Conservation (phyloP, 2,329 filamentous ascomycete species). For the Sclerotinia borealis region DNA sequence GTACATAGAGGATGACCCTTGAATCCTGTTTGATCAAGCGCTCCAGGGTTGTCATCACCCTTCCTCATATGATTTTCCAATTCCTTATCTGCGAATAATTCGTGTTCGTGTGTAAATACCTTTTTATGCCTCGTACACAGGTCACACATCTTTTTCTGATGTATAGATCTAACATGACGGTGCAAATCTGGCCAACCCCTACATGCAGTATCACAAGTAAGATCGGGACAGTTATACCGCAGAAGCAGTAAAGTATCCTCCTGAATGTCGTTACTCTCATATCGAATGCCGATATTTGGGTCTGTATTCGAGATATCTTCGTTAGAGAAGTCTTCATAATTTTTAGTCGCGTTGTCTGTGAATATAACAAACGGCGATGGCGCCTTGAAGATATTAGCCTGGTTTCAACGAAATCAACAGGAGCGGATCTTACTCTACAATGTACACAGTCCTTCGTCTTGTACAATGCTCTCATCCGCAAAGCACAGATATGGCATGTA, state of each 20-base stretch:
- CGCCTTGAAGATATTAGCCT: conserved; percentile 44
- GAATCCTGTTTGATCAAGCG: conserved; percentile 89
- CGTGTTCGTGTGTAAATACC: conserved; percentile 96
- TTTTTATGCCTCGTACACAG: conserved; percentile 93
- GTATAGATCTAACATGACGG: conserved; percentile 72
- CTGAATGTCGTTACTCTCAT: conserved; percentile 81
- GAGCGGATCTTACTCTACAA: conserved; percentile 62
- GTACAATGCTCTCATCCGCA: conserved; percentile 87
- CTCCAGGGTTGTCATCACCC: conserved; percentile 86
- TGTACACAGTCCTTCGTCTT: conserved; percentile 97
- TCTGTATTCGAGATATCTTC: conserved; percentile 72
- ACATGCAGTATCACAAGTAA: conserved; percentile 77
- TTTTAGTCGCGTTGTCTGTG: conserved; percentile 75
- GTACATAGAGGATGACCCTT: conserved; percentile 91
- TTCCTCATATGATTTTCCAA: conserved; percentile 82
- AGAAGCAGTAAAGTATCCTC: conserved; percentile 85
- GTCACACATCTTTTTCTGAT: conserved; percentile 87
- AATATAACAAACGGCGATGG: conserved; percentile 81
- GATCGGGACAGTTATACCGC: conserved; percentile 90
- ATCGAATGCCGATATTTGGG: conserved; percentile 83
- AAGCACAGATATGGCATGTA: conserved; percentile 91
- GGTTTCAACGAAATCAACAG: conserved; percentile 27
- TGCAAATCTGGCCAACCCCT: conserved; percentile 74
- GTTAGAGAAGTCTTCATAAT: conserved; percentile 74
- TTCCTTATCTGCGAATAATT: conserved; percentile 76